Conservation (phyloP, 306 rosid genomes). For the Sesbania bispinosa region DNA sequence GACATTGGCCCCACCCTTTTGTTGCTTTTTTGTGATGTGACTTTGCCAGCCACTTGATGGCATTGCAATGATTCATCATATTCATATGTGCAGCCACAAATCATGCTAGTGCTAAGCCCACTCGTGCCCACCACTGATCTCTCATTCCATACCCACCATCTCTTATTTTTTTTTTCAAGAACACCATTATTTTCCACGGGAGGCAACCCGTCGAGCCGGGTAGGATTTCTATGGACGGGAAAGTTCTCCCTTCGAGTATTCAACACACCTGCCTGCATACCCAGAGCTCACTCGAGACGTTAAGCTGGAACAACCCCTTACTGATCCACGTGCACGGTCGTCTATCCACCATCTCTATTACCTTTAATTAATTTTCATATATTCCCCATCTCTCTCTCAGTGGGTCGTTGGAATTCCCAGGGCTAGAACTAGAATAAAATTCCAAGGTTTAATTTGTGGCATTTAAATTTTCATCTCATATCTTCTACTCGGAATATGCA, state of each 20-base stretch:
- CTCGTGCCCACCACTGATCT: conserved; percentile 44
- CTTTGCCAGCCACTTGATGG: conserved; percentile 20
- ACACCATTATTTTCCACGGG: no score
- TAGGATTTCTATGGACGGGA: no score
- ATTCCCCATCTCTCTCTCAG: background rate
- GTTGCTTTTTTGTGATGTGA: conserved; percentile 29
- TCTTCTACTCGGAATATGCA: background rate
- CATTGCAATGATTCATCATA: conserved; percentile 43
- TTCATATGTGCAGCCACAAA: conserved; percentile 45
- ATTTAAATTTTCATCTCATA: background rate
- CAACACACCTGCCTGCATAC: no score
- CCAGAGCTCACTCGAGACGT: no score
- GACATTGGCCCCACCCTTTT: background rate
- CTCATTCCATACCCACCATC: conserved; percentile 5
- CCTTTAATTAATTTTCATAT: no score
- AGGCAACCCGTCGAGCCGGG: no score
- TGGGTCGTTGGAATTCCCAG: background rate
- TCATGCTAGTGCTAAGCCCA: conserved; percentile 47
- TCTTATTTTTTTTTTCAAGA: no score
- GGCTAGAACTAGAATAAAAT: no score
- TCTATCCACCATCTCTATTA: no score
- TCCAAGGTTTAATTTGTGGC: background rate
- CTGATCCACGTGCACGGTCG: no score
- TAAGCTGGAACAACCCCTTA: no score
- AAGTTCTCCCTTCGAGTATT: no score